A percentile compares a stretch with the other conserved stretches of the same genome.
Conservation (phyloP, 306 rosid species). For the Corylus heterophylla region DNA sequence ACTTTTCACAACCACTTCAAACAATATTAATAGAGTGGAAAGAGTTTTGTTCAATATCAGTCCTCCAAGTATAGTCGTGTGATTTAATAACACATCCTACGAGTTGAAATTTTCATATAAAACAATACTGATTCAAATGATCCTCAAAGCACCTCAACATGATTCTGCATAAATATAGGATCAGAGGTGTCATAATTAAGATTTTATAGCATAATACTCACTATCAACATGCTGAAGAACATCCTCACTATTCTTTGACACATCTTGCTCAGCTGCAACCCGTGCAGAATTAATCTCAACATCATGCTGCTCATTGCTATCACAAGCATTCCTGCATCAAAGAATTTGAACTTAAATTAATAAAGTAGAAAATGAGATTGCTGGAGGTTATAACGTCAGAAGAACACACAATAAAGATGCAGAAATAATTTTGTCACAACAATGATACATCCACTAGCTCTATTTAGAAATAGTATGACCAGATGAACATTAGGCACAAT, state of each 20-base stretch:
- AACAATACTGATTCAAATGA: neutral
- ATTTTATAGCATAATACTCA: constrained; percentile 36
- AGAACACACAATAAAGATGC: neutral
- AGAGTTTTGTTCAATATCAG: too few relatives aligned
- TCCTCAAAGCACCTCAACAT: neutral
- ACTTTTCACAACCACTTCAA: neutral
- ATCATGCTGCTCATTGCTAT: constrained; percentile 64
- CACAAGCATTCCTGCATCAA: constrained; percentile 58
- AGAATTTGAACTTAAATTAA: constrained; percentile 11
- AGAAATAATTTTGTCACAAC: neutral
- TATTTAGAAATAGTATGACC: neutral
- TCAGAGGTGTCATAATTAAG: neutral
- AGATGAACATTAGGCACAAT: neutral
- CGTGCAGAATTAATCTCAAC: constrained; percentile 64
- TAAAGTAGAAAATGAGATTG: neutral
- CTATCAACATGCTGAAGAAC: constrained; percentile 57
- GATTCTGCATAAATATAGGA: neutral
- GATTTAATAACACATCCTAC: neutral
- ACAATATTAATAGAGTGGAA: too few relatives aligned
- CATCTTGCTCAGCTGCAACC: constrained; percentile 62
- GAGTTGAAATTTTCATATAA: neutral
- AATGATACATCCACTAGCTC: neutral
- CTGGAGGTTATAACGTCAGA: neutral
- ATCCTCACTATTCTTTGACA: constrained; percentile 55
- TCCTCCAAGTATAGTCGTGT: neutral